A percentile compares a stretch with the other conserved stretches of the same genome.
phyloP scores from a whole-genome alignment of 495 filamentous ascomycete species.

The Friedmanniomyces endolithicus region DNA sequence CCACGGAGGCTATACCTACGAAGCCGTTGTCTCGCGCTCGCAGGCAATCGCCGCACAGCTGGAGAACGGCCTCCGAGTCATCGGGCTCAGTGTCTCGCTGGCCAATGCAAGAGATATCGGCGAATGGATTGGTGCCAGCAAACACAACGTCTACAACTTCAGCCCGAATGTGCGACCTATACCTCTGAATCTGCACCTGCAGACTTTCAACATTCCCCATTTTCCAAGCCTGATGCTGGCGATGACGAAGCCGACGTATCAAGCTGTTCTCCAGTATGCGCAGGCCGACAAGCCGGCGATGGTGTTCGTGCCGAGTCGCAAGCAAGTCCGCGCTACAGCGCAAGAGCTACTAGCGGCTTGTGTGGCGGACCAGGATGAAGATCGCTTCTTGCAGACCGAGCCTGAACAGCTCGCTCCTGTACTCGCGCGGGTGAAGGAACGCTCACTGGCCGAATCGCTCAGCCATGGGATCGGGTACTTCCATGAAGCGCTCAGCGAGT shows the following conservation, averaged over 20 bases:
- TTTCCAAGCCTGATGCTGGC: slow-evolving; percentile 97
- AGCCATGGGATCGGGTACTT: slow-evolving; percentile 95
- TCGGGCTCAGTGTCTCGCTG: slow-evolving; percentile 84
- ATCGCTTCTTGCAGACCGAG: slow-evolving; percentile 77
- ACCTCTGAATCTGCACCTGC: slow-evolving; percentile 85
- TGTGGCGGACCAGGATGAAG: slow-evolving; percentile 80
- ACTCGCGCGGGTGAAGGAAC: slow-evolving; percentile 69
- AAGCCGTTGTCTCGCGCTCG: slow-evolving; percentile 93
- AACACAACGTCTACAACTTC: slow-evolving; percentile 98
- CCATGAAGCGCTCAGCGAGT: slow-evolving; percentile 78
- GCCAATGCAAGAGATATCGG: slow-evolving; percentile 88
- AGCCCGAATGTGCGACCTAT: slow-evolving; percentile 79
- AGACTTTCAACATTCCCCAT: slow-evolving; percentile 90
- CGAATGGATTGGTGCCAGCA: slow-evolving; percentile 98
- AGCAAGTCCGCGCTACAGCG: slow-evolving; percentile 82
- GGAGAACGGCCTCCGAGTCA: slow-evolving; percentile 70
- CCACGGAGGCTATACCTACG: slow-evolving; percentile 78
- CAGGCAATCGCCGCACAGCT: slow-evolving; percentile 87
- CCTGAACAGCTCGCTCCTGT: slow-evolving; percentile 70
- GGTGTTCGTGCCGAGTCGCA: slow-evolving; percentile 82
- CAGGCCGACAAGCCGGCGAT: slow-evolving; percentile 70
- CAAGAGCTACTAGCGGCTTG: slow-evolving; percentile 76
- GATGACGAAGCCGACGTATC: slow-evolving; percentile 89
- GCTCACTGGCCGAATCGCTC: slow-evolving; percentile 77
- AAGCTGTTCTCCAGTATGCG: slow-evolving; percentile 72